Evolutionary conservation across 176 grass and related monocot genomes (phyloP).

Genomic region (Themeda triandra): DNA sequence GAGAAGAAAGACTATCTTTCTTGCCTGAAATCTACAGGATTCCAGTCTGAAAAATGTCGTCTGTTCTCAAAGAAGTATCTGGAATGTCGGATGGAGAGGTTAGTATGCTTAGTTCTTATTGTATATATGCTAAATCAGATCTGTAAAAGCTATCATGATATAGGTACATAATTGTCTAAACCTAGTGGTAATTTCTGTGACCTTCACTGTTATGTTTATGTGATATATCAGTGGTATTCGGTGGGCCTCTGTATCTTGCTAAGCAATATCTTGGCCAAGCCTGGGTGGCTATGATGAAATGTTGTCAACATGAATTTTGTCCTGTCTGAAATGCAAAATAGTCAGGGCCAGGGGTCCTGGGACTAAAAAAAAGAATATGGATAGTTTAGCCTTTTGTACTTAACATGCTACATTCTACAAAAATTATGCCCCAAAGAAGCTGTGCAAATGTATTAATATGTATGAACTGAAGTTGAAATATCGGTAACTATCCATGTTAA

Average conservation of each 20-base stretch:
- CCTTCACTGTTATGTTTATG: background rate
- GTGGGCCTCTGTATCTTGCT: background rate
- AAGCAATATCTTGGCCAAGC: background rate
- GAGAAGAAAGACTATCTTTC: conserved; percentile 87
- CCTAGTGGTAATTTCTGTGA: background rate
- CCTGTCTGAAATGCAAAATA: background rate
- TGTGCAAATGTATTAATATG: background rate
- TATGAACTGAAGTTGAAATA: background rate
- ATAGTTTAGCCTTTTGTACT: too few relatives aligned
- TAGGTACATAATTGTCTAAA: too few relatives aligned
- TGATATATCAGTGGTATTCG: background rate
- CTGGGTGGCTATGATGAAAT: background rate
- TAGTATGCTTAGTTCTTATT: conserved; percentile 12
- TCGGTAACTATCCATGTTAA: background rate
- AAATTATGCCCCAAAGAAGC: background rate
- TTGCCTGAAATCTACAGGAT: conserved; percentile 70
- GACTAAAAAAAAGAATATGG: too few relatives aligned
- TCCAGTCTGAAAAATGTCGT: conserved; percentile 67
- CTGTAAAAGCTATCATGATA: too few relatives aligned
- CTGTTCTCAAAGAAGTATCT: conserved; percentile 71
- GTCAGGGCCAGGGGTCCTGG: too few relatives aligned
- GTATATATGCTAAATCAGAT: background rate
- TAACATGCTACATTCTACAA: background rate
- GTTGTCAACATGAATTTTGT: background rate
- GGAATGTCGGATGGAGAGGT: conserved; percentile 75